Evolutionary conservation across 768 basidiomycete species (phyloP).

Genomic region (Hericium alpestre): DNA sequence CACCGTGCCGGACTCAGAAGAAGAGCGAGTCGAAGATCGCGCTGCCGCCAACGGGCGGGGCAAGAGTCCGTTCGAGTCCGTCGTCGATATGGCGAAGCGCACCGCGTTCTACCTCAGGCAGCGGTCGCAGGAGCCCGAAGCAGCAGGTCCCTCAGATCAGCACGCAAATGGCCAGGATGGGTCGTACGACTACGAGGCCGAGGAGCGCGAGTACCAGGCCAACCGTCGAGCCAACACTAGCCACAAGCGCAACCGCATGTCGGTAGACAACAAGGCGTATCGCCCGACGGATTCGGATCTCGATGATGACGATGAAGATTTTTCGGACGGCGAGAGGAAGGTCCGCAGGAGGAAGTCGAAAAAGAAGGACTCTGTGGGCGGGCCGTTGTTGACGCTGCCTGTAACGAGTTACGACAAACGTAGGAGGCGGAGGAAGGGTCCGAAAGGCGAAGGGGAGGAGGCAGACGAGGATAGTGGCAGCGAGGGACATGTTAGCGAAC

Average conservation of each 20-base stretch:
- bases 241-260: conserved; percentile 53
- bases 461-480: conserved; percentile 40
- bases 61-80: conserved; percentile 60
- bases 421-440: conserved; percentile 26
- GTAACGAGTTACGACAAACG: conserved; percentile 54
- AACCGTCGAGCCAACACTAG: conserved; percentile 18
- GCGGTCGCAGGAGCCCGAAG: conserved; percentile 46
- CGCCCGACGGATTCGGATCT: conserved; percentile 54
- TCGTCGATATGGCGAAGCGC: conserved; percentile 45
- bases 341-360: conserved; percentile 39
- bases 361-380: conserved; percentile 32
- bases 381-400: conserved; percentile 56
- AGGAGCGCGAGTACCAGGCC: conserved; percentile 53
- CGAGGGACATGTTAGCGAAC: conserved; percentile 29
- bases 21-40: conserved; percentile 32
- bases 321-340: conserved; percentile 40
- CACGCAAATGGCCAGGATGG: conserved; percentile 15
- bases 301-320: conserved; percentile 53
- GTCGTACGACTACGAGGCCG: conserved; percentile 64
- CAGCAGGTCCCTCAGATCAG: conserved; percentile 10
- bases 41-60: conserved; percentile 31
- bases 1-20: conserved; percentile 60
- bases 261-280: conserved; percentile 75
- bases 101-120: conserved; percentile 60
- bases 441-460: conserved; percentile 29